Evolutionary conservation across 1,139 yeast species (phyloP), one percentile per base, ranked within the genome.

Genomic region (Arxiozyma slooffiae): DNA sequence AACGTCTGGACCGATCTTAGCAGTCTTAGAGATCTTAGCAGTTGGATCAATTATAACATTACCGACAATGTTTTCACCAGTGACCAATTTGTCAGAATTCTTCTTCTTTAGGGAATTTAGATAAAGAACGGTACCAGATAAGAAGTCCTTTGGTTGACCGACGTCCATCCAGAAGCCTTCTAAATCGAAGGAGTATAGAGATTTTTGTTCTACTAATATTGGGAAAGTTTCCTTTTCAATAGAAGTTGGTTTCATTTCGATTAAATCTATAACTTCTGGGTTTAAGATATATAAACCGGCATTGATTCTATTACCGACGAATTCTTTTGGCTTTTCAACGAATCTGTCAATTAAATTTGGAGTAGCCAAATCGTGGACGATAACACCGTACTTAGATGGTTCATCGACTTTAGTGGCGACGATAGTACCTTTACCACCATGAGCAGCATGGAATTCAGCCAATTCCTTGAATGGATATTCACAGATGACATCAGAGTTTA

Each of bases 81-180:
- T 70, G 49, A 81, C 73, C 66, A 94, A 81, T 63, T 75, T 71
- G 64, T 79, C 80, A 59, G 97, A 87, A 62, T 74, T 68, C 74
- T 84, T 87, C 79, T 85, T 85, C 63, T 94, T 72, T 67, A 89
- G 76, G 53, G 97, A 84, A 68, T 86, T 80, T 71, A 94, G 79
- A 80, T 90, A 94, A 60, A 92, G 79, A 63, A 89, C 83, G 67
- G 97, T 88, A 71, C 99, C 99, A 55, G 96, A 83, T 64, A 94
- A 77, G 82, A 89, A 94, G 75, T 94, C 99, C 81, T 92, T 92
- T 79, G 99, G 99, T 78, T 94, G 99, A 72, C 99, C 99, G 63
- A 94, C 97, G 72, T 94, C 99, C 98, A 94, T 94, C 99, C 99
- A 94, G 86, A 82, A 94, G 60, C 98, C 98, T 76, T 92, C 97